These are phyloP conservation scores for Aspergillus tamarii DNA, from an alignment of 2,329 filamentous ascomycete genomes.

Conservation along the genomic window DNA sequence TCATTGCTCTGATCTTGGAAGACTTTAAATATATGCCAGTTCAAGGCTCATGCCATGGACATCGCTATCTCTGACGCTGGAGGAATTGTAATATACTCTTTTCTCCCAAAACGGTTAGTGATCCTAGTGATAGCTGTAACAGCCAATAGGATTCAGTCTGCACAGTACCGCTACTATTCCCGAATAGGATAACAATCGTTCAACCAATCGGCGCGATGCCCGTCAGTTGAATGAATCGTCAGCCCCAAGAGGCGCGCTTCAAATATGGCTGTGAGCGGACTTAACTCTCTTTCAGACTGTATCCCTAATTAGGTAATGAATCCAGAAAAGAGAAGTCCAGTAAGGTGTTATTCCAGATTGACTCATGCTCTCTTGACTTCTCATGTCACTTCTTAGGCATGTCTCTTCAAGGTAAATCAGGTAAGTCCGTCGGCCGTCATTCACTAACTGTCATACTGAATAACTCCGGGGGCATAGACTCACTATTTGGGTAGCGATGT, in stretches of 20 bases:
- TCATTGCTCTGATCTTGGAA: not conserved
- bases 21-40: not conserved
- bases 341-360: not conserved
- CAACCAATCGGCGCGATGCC: not conserved
- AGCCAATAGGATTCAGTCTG: not conserved
- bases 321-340: not conserved
- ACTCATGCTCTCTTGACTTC: not conserved
- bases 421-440: not conserved
- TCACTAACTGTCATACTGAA: not conserved
- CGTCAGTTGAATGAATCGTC: not conserved
- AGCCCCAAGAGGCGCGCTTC: not conserved
- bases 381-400: not conserved
- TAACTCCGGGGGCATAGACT: not conserved
- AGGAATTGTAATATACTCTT: not conserved
- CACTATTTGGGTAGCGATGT: not conserved
- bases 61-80: not conserved
- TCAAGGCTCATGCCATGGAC: not conserved
- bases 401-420: not conserved
- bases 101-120: not conserved
- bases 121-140: not conserved
- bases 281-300: not conserved
- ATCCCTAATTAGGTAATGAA: not conserved
- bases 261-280: not conserved
- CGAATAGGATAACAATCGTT: not conserved
- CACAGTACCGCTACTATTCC: not conserved